Base-by-base conservation (phyloP, 2,329 filamentous ascomycete genomes). In the Phaeosphaeria sp. region DNA sequence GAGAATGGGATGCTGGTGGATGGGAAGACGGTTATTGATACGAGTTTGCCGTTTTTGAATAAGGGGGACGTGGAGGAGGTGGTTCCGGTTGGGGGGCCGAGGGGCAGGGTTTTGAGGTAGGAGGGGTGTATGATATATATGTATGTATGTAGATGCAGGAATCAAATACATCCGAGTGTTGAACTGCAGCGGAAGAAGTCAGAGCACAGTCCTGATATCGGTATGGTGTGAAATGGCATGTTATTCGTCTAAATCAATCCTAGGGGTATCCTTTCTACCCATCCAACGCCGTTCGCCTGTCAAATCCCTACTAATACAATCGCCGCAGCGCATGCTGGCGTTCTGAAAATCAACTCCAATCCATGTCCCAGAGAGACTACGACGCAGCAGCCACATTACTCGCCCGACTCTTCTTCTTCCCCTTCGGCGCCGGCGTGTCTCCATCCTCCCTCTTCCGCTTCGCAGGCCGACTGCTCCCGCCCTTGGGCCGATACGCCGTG, bases 1-100 rank as follows among this genome's bases (percentile, higher is more conserved):
- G 77, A 87, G 51, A 78, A 82, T 17, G 87, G 87, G 18, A 73
- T 74, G 56, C 63, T 91, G 48, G 76, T 93, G n/a, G 80, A 84
- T 54, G 81, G 83, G 49, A 77, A 77, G 40, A 78, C 78, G 59
- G 61, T 78, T 9, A 74, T 83, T 36, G 73, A 72, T 17, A 67
- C 66, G 39, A 68, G 64, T 25, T 51, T 77, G 60, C 71, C 72
- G 36, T 69, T 69, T 48, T 53, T 63, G 43, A 27, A 9, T 2
- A 20, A 22, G 13, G 21, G n/a, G 15, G 49, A 51, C 58, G 53
- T 56, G 15, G 46, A 60, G 44, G 48, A 61, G 3, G 66, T 66
- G 56, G 56, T 61, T 5, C 67, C 73, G 8, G 51, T 64, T 55
- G 63, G 67, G 2, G 61, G 60, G 20, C 43, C 56, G 42, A 53